Evolutionary conservation across 2,329 filamentous ascomycete species (phyloP).

Genomic region (Aspergillus caelatus): DNA sequence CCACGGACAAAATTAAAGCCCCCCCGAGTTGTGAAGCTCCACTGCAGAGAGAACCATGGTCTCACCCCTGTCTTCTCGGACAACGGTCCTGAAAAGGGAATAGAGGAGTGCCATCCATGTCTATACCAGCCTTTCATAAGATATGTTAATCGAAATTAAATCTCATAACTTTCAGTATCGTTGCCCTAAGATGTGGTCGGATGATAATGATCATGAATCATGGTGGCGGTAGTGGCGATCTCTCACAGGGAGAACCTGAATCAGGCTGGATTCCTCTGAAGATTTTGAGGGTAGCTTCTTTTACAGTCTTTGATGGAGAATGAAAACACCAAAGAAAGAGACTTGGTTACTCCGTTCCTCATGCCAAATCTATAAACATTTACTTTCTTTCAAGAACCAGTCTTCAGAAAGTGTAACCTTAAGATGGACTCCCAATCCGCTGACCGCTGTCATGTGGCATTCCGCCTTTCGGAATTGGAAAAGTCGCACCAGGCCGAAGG

Average conservation of each 20-base stretch:
- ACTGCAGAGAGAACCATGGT: background rate
- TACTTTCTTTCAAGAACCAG: background rate
- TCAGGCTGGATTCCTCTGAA: background rate
- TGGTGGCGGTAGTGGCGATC: background rate
- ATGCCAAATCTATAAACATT: too few relatives aligned
- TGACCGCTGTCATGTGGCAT: constrained; percentile 3
- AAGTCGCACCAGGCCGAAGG: background rate
- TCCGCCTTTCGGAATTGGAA: constrained; percentile 1
- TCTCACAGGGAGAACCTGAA: background rate
- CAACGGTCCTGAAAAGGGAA: constrained; percentile 1
- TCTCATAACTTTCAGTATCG: background rate
- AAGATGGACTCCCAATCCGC: background rate
- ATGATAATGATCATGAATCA: background rate
- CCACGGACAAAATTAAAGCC: background rate
- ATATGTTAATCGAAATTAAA: background rate
- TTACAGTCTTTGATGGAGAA: background rate
- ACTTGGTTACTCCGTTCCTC: too few relatives aligned
- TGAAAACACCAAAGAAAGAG: background rate
- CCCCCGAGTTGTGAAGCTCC: background rate
- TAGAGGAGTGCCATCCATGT: background rate
- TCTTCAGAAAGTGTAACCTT: background rate
- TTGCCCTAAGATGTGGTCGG: background rate
- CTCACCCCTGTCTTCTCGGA: constrained; percentile 1
- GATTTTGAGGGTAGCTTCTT: background rate
- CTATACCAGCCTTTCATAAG: background rate